Percentiles rank a stretch among this genome's conserved stretches.
Conservation (phyloP, 73 alveolate genomes). For the Effrenium voratum region DNA sequence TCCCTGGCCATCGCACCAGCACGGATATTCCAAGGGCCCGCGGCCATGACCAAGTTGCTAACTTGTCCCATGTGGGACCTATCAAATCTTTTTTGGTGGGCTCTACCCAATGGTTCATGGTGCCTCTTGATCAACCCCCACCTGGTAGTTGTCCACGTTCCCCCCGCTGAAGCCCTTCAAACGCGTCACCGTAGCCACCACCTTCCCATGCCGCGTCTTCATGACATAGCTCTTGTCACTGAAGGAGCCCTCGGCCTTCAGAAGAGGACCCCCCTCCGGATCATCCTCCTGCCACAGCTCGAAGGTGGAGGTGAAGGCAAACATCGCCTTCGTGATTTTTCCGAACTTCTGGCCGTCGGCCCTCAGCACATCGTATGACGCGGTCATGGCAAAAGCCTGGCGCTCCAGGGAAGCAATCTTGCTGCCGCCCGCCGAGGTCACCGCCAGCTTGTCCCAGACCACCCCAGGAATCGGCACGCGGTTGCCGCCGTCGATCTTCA, state of each 20-base stretch:
- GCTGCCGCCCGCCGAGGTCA: conserved; percentile 21
- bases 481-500: conserved; percentile 79
- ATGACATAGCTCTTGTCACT: conserved; percentile 86
- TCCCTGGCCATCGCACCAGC: no score
- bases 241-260: conserved; percentile 86
- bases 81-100: no score
- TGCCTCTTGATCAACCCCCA: not conserved
- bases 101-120: not conserved
- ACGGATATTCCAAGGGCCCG: no score
- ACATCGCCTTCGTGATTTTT: conserved; percentile 67
- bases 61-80: no score
- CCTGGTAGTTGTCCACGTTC: conserved; percentile 93
- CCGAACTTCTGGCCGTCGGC: conserved; percentile 65
- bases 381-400: conserved; percentile 89
- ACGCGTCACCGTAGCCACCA: conserved; percentile 77
- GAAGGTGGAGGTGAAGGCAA: conserved; percentile 81
- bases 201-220: conserved; percentile 44
- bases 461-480: conserved; percentile 92
- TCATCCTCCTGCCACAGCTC: conserved; percentile 67
- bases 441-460: conserved; percentile 89
- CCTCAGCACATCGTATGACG: conserved; percentile 50
- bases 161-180: conserved; percentile 77
- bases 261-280: conserved; percentile 59
- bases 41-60: no score
- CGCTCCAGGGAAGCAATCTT: conserved; percentile 62